A percentile compares a stretch with the other conserved stretches of the same genome.
phyloP scores from a whole-genome alignment of 2,329 filamentous ascomycete species.

The Penicillium sp. region DNA sequence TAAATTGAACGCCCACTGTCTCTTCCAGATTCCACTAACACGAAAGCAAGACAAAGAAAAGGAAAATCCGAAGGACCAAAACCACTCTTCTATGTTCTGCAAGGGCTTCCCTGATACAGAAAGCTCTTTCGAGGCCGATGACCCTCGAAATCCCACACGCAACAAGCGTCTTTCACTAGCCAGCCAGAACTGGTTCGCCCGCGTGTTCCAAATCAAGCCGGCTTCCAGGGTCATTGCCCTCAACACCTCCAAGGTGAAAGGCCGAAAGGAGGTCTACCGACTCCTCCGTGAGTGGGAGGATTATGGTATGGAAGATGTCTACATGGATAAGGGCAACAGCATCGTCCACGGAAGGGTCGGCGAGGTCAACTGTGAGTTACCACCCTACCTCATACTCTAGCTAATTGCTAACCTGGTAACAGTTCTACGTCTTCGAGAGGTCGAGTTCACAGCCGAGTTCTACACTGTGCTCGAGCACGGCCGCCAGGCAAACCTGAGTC shows the following conservation, averaged over 20 bases:
- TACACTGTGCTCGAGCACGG: conserved; percentile 87
- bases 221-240: conserved; percentile 71
- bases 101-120: conserved; percentile 15
- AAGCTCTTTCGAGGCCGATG: conserved; percentile 16
- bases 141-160: conserved; percentile 9
- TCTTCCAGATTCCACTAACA: conserved; percentile 1
- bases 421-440: conserved; percentile 78
- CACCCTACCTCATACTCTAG: neutral
- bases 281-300: conserved; percentile 74
- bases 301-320: conserved; percentile 74
- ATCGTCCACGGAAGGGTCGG: conserved; percentile 74
- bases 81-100: conserved; percentile 7
- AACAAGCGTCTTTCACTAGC: conserved; percentile 15
- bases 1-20: conserved; percentile 26
- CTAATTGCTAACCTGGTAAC: conserved; percentile 19
- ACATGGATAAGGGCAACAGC: conserved; percentile 71
- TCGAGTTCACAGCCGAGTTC: conserved; percentile 80
- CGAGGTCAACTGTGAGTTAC: conserved; percentile 67
- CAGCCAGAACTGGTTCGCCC: conserved; percentile 78
- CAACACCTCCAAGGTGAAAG: conserved; percentile 63
- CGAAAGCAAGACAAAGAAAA: conserved; percentile 2
- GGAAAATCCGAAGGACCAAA: conserved; percentile 6
- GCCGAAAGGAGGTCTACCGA: conserved; percentile 69
- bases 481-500: conserved; percentile 66
- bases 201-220: conserved; percentile 84